Evolutionary conservation across 2,329 filamentous ascomycete species (phyloP), one percentile per base, ranked within the genome.

Genomic region (Dendryphion nanum): DNA sequence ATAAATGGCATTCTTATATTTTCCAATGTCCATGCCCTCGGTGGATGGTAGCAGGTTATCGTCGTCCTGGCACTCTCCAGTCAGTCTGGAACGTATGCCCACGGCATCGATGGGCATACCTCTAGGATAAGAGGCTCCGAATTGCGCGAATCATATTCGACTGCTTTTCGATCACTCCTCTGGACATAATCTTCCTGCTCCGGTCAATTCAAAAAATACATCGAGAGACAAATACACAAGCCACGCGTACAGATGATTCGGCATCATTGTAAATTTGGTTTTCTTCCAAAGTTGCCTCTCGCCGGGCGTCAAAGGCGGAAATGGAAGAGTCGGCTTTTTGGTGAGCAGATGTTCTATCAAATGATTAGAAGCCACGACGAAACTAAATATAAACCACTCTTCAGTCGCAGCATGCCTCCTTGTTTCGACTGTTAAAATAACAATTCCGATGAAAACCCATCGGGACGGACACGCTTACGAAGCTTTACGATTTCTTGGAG

Each of bases 221-320:
- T 21, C 29, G 21, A 14, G 20, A 20, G 18, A 45, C 28, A 23
- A 10, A 16, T 14, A 28, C 23, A n/a, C n/a, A n/a, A n/a, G n/a
- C n/a, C n/a, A n/a, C 26, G 39, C 45, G 57, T 73, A 86, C 85
- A 55, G 74, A 67, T 23, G 79, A 81, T 17, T 67, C 52, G 8
- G 82, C 79, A 29, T 68, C 66, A 30, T 77, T 73, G 50, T 81
- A 86, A 10, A 82, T 79, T 8, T 76, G 72, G 31, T 77, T 78
- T 64, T 95, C 89, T 28, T 81, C 68, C 32, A 74, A 63, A 54
- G 84, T 83, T 15, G 86, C 87, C 45, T 78, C 70, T 21, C 71
- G 65, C 38, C 73, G 74, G 19, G 74, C 76, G 44, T 76, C 73
- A 19, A 67, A 55, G 37, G 71, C 64, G 8, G 66, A 66, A 18